Evolutionary conservation across 495 filamentous ascomycete genomes (phyloP), one percentile per base, ranked within the genome.

Genomic region (Chaetomium fimeti): DNA sequence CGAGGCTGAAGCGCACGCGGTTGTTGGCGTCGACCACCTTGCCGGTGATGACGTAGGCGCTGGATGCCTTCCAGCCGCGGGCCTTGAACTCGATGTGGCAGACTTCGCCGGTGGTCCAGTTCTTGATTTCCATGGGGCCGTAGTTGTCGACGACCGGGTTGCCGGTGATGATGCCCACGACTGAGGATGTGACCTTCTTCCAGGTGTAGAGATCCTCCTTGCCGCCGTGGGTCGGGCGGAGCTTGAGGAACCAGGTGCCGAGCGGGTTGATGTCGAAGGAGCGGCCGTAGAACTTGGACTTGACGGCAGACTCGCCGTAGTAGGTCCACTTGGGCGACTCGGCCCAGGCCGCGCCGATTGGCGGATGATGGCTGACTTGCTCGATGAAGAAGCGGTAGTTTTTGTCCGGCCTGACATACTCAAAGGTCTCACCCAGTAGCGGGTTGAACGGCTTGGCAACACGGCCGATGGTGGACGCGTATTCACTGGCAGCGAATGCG

Each of bases 361-460:
- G 94, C 42, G 94, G 94, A 76, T 98, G 94, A 73, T 98, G 94
- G 81, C 92, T 96, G 65, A 98, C 94, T 81, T 98, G 94, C 74
- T 98, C 94, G 64, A 97, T 89, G 77, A 98, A 93, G 82, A 98
- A 98, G 67, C 95, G 91, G 75, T 96, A 98, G 45, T 92, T 92
- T 71, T 96, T 96, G 73, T 98, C 95, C 9, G 94, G 93, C 57
- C 95, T 82, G 13, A 87, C 91, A 71, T 98, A 98, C 76, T 98
- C 94, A 71, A 95, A 98, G 0, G 94, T 98, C 76, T 98, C 94
- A 15, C 95, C 94, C 3, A 98, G 81, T 11, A 98, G 84, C 27
- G 94, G 94, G 69, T 98, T 98, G 82, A 98, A 98, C 1, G 94
- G 94, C 67, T 98, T 98, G 9, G 95, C 95, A 16, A 98, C 93